Evolutionary conservation across 352 stramenopile species (phyloP).

Genomic region (Pythium coloratum): DNA sequence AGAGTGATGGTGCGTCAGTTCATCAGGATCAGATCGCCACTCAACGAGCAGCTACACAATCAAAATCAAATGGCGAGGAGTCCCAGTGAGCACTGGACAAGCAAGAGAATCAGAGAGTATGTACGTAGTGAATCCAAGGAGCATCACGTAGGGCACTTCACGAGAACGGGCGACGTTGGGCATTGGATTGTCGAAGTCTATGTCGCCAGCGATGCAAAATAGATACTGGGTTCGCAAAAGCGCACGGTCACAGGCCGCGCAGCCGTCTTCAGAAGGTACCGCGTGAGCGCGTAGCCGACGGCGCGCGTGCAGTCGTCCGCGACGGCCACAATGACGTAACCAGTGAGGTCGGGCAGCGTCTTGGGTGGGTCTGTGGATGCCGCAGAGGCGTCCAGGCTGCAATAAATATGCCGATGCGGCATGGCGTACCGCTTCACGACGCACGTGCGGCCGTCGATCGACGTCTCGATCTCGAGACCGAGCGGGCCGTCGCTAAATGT

Average conservation of each 20-base stretch:
- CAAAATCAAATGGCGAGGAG: not conserved
- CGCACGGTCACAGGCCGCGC: constrained; percentile 61
- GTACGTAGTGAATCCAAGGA: not conserved
- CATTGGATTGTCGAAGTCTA: constrained; percentile 6
- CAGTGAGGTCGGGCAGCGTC: constrained; percentile 27
- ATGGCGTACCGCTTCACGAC: constrained; percentile 56
- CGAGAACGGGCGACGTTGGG: not conserved
- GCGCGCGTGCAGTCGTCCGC: constrained; percentile 65
- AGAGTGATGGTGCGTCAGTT: constrained; percentile 1
- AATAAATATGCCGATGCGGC: constrained; percentile 45
- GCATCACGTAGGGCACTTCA: not conserved
- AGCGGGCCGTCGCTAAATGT: constrained; percentile 55
- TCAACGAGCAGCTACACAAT: not conserved
- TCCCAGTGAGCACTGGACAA: not conserved
- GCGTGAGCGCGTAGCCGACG: constrained; percentile 63
- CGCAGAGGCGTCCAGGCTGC: constrained; percentile 26
- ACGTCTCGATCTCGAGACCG: constrained; percentile 78
- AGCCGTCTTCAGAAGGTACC: constrained; percentile 72
- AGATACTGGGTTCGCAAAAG: constrained; percentile 77
- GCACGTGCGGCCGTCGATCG: constrained; percentile 64
- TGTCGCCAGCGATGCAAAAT: constrained; percentile 53
- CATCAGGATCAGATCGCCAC: constrained; percentile 2
- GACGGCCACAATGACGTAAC: constrained; percentile 74
- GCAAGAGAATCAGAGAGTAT: not conserved
- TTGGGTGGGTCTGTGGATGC: not conserved